Base-by-base conservation (phyloP, 129 eudicot species). In the Escallonia herrerae region DNA sequence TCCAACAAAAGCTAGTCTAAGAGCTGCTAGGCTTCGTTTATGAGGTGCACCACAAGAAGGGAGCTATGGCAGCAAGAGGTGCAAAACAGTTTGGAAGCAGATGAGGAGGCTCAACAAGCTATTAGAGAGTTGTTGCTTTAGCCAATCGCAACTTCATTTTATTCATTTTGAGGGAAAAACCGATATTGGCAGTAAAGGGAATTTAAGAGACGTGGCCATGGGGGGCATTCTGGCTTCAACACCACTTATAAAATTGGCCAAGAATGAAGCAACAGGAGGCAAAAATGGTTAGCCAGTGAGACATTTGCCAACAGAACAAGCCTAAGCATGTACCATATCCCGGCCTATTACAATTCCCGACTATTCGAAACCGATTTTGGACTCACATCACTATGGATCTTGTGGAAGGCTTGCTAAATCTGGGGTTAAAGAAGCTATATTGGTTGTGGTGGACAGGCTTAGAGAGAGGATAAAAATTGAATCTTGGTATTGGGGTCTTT, bases 351-450 rank as follows among this genome's bases (percentile, higher is more conserved):
- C 68, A 78, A 37, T 79, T 79, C 0, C 14, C 73, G 1, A 52
- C 62, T 0, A 62, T 72, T 2, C 79, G 78, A 0, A 11, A n/a
- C 0, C 42, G 41, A 7, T 49, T 53, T 0, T 78, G 75, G 74
- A 5, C 12, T 0, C 6, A 67, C 4, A n/a, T 67, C 7, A 7
- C n/a, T 52, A 75, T 75, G 74, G 74, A 75, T 37, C 68, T 75
- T n/a, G 54, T 75, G 2, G 57, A 43, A 2, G 62, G 68, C 1
- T 56, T 67, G 1, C 79, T 10, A 15, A 1, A 1, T 67, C 79
- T 0, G 6, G 15, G 2, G 69, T 50, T 0, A 51, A 67, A 5
- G 38, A 43, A 3, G 14, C 15, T 1, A 75, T 75, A 3, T n/a
- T 61, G 40, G 79, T 75, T 2, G 52, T 67, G 3, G 69, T 74